A percentile compares a stretch with the other conserved stretches of the same genome.
phyloP scores from a whole-genome alignment of 306 rosid species.

The Malus sieversii region DNA sequence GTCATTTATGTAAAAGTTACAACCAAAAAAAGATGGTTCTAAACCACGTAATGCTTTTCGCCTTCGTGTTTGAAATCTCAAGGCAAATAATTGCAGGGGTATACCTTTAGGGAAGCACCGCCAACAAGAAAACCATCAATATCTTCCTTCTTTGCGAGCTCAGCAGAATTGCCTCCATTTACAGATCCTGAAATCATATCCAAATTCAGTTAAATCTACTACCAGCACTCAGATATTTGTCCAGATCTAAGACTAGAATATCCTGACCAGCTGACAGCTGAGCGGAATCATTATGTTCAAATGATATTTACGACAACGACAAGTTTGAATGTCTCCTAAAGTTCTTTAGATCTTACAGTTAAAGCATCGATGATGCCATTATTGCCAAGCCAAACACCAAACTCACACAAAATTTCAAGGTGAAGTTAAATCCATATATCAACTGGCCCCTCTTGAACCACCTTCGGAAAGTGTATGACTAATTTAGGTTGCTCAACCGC shows the following conservation, averaged over 20 bases:
- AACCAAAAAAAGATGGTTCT: background rate
- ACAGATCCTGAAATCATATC: conserved; percentile 66
- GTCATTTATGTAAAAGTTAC: background rate
- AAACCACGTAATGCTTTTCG: background rate
- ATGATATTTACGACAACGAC: background rate
- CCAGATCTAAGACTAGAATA: background rate
- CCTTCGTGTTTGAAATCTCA: background rate
- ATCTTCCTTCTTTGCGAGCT: conserved; percentile 91
- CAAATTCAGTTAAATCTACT: background rate
- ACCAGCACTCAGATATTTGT: background rate
- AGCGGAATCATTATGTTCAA: background rate
- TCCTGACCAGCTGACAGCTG: background rate
- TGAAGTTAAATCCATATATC: background rate
- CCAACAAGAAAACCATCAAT: conserved; percentile 98
- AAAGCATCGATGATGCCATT: background rate
- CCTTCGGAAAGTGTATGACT: background rate
- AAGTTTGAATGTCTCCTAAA: background rate
- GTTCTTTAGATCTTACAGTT: background rate
- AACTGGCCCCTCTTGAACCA: background rate
- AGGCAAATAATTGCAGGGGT: background rate
- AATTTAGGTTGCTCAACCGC: background rate
- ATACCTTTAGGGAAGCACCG: conserved; percentile 95
- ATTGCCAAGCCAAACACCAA: background rate
- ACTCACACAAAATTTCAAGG: background rate
- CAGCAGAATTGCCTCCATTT: conserved; percentile 81